These are phyloP conservation scores for Penicillium samsonianum DNA, from an alignment of 495 filamentous ascomycete species.

Conservation along the genomic window DNA sequence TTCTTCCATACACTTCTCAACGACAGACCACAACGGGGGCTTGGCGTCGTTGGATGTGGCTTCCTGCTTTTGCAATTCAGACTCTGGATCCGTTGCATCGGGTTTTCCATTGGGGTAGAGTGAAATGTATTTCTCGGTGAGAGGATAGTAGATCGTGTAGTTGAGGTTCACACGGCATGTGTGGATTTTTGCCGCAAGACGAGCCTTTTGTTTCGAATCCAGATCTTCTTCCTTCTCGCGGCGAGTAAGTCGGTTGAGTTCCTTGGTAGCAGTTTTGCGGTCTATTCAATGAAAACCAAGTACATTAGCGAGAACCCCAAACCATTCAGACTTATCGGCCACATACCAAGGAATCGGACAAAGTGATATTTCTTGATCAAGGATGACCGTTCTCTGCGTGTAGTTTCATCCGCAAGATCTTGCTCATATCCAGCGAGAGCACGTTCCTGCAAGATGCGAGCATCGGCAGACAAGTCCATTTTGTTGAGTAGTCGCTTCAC, in stretches of 20 bases:
- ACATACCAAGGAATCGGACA: conserved; percentile 80
- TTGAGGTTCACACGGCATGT: conserved; percentile 76
- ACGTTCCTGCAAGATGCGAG: conserved; percentile 74
- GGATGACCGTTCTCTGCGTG: conserved; percentile 61
- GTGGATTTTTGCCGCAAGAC: conserved; percentile 61
- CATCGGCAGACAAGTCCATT: conserved; percentile 68
- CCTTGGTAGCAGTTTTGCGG: conserved; percentile 77
- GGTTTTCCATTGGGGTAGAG: conserved; percentile 59
- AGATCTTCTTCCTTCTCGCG: conserved; percentile 50
- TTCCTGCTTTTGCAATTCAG: conserved; percentile 26
- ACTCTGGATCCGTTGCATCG: conserved; percentile 23
- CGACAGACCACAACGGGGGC: conserved; percentile 66
- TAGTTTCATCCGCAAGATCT: conserved; percentile 65
- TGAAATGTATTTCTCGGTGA: conserved; percentile 75
- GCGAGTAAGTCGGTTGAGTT: conserved; percentile 58
- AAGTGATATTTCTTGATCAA: conserved; percentile 92
- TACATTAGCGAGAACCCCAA: conserved; percentile 5
- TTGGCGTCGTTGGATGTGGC: conserved; percentile 25
- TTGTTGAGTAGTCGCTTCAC: conserved; percentile 60
- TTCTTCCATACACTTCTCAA: conserved; percentile 69
- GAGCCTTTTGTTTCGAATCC: conserved; percentile 49
- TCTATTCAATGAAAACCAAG: conserved; percentile 52
- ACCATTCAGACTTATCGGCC: not conserved
- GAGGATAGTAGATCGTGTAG: conserved; percentile 82
- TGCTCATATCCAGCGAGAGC: conserved; percentile 74